A percentile compares a stretch with the other conserved stretches of the same genome.
Evolutionary conservation across 2,329 filamentous ascomycete species (phyloP).

Genomic region (Colletotrichum agaves): DNA sequence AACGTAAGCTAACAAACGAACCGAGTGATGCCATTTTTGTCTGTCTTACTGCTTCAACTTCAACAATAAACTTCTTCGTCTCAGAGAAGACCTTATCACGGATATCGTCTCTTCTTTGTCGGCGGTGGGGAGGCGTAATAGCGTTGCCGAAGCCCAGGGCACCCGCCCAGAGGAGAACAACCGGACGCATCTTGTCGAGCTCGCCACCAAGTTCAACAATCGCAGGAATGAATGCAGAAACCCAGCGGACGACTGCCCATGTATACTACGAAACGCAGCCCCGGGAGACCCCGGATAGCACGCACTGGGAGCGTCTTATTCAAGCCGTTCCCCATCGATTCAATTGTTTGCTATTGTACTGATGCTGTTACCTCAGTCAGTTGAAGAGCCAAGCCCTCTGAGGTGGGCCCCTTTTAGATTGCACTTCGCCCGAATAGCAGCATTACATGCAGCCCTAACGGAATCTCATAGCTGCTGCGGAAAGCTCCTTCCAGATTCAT

Average conservation of each 20-base stretch:
- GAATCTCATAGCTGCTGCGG: too few relatives aligned
- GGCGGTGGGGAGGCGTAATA: not conserved
- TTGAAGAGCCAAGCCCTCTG: too few relatives aligned
- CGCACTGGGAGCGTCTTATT: too few relatives aligned
- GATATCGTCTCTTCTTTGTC: not conserved
- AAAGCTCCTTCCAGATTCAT: constrained; percentile 7
- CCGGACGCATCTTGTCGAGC: not conserved
- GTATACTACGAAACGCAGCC: too few relatives aligned
- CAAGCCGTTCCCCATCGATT: too few relatives aligned
- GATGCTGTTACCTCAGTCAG: too few relatives aligned
- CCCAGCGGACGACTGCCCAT: not conserved
- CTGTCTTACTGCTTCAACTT: constrained; percentile 36
- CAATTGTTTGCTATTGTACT: too few relatives aligned
- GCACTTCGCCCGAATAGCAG: too few relatives aligned
- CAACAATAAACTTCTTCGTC: constrained; percentile 39
- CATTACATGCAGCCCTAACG: too few relatives aligned
- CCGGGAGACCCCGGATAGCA: constrained; percentile 22
- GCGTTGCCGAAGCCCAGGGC: not conserved
- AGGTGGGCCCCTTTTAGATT: too few relatives aligned
- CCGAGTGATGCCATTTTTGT: too few relatives aligned
- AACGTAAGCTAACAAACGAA: too few relatives aligned
- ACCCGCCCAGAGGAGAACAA: not conserved
- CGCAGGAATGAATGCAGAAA: not conserved
- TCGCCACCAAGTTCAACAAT: not conserved
- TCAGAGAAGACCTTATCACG: not conserved